Percentiles rank a stretch among this genome's conserved stretches.
phyloP scores from a whole-genome alignment of 2,329 filamentous ascomycete genomes.

The Bisporella sp. region DNA sequence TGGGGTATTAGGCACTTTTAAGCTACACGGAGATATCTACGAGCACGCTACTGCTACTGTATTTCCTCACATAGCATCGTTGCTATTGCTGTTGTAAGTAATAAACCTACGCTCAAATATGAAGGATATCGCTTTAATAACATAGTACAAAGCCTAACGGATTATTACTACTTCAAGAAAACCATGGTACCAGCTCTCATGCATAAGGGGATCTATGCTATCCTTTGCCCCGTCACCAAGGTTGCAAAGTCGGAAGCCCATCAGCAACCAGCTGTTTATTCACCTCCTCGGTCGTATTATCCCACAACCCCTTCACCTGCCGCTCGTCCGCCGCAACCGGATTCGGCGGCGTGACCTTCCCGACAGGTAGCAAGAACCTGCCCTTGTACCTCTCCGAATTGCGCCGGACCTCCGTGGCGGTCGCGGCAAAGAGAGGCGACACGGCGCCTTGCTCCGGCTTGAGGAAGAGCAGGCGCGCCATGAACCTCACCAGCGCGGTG shows the following conservation, averaged over 20 bases:
- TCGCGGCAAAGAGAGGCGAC: slow-evolving; percentile 5
- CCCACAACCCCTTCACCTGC: neutral
- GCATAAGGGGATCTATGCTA: no score
- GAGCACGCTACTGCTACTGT: no score
- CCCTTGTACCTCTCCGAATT: neutral
- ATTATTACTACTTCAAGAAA: no score
- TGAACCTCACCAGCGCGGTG: neutral
- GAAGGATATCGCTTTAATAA: no score
- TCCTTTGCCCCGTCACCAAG: neutral
- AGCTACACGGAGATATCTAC: no score
- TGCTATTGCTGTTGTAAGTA: no score
- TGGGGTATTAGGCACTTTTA: no score
- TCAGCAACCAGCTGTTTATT: neutral
- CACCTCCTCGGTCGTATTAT: neutral
- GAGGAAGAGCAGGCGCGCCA: neutral
- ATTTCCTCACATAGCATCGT: no score
- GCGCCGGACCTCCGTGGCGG: neutral
- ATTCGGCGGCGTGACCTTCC: neutral
- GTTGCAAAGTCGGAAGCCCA: neutral
- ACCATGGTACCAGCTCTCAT: no score
- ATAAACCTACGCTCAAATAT: no score
- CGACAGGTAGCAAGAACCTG: neutral
- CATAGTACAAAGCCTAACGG: no score
- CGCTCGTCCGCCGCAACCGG: neutral
- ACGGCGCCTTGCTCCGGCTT: slow-evolving; percentile 2